Evolutionary conservation across 305 asterid species (phyloP).

Genomic region (Caryopteris hybrid): DNA sequence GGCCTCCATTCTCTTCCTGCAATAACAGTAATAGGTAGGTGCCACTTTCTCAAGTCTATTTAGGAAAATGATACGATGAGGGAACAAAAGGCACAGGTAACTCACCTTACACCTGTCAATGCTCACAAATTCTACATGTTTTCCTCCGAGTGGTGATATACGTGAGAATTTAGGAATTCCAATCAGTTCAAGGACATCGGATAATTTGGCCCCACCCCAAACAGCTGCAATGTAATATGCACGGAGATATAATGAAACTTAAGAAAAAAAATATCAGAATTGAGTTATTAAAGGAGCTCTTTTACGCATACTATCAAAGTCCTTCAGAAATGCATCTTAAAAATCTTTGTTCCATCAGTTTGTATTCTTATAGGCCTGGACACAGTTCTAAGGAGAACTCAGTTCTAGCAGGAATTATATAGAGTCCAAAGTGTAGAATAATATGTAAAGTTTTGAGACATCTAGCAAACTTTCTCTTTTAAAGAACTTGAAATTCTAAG

Average conservation of each 20-base stretch:
- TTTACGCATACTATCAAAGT: neutral
- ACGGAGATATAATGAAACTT: neutral
- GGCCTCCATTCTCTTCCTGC: slow-evolving; percentile 91
- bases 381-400: neutral
- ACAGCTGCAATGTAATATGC: slow-evolving; percentile 46
- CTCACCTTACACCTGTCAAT: slow-evolving; percentile 79
- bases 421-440: neutral
- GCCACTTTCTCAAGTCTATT: slow-evolving; percentile 4
- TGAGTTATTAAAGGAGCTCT: neutral
- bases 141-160: slow-evolving; percentile 55
- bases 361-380: neutral
- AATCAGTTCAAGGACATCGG: slow-evolving; percentile 67
- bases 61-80: slow-evolving; percentile 3
- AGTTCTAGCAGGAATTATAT: neutral
- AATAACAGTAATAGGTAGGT: slow-evolving; percentile 11
- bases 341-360: neutral
- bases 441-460: neutral
- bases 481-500: neutral
- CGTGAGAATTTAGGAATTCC: slow-evolving; percentile 53
- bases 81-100: neutral
- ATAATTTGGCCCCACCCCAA: slow-evolving; percentile 76
- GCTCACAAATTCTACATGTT: slow-evolving; percentile 78
- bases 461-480: neutral
- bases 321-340: neutral
- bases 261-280: neutral